Evolutionary conservation across 805 yeast species (phyloP).

Genomic region (Wickerhamomyces chaumierensis): DNA sequence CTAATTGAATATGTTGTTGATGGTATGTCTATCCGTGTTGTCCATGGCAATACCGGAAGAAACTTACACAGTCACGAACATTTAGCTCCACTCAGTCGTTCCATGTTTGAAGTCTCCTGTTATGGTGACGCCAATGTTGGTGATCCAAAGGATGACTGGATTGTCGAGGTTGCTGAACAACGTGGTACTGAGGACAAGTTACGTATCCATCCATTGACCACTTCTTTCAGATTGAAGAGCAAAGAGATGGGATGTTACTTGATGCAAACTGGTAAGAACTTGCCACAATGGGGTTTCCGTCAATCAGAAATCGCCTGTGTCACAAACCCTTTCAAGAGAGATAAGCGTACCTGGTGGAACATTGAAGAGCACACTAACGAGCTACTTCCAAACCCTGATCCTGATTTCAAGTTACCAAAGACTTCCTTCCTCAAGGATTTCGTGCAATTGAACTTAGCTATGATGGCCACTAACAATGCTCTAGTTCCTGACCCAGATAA

Average conservation of each 20-base stretch:
- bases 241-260: conserved; percentile 68
- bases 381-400: conserved; percentile 47
- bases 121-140: conserved; percentile 59
- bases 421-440: conserved; percentile 73
- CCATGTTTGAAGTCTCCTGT: conserved; percentile 72
- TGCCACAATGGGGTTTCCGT: conserved; percentile 96
- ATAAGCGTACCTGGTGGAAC: conserved; percentile 86
- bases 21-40: conserved; percentile 50
- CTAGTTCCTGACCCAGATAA: conserved; percentile 69
- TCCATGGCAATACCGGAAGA: conserved; percentile 49
- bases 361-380: conserved; percentile 59
- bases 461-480: conserved; percentile 84
- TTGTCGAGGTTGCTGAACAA: conserved; percentile 57
- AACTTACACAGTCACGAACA: conserved; percentile 67
- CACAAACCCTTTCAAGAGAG: conserved; percentile 54
- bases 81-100: conserved; percentile 50
- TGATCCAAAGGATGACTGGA: conserved; percentile 70
- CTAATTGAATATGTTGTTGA: conserved; percentile 27
- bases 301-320: conserved; percentile 92
- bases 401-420: conserved; percentile 55
- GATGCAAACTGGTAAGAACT: conserved; percentile 66
- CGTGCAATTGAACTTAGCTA: conserved; percentile 63
- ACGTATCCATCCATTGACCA: conserved; percentile 67
- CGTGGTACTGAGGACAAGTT: conserved; percentile 38
- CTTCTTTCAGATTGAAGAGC: conserved; percentile 70